phyloP scores from a whole-genome alignment of 768 basidiomycete species.

The Arthromyces matolae region DNA sequence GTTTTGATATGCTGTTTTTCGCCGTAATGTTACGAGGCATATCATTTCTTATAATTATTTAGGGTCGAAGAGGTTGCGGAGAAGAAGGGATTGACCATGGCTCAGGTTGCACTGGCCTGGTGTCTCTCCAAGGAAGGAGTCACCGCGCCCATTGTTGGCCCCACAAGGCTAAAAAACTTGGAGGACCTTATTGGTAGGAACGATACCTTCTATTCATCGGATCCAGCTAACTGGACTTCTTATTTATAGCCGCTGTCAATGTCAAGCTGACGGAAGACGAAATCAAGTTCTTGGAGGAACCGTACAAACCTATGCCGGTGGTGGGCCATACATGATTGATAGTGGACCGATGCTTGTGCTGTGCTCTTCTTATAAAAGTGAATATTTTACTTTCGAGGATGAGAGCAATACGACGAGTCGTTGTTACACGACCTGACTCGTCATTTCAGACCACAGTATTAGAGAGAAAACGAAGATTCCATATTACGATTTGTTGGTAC shows the following conservation, averaged over 20 bases:
- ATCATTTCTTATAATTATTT: not conserved
- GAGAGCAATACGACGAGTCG: too few relatives aligned
- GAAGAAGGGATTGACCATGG: conserved; percentile 50
- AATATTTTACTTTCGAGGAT: too few relatives aligned
- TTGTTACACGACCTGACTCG: too few relatives aligned
- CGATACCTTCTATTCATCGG: not conserved
- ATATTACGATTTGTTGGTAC: too few relatives aligned
- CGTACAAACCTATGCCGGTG: conserved; percentile 44
- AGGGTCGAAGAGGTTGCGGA: conserved; percentile 57
- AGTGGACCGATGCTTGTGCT: too few relatives aligned
- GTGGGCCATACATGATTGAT: conserved; percentile 41
- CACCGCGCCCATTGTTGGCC: conserved; percentile 57
- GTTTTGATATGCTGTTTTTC: too few relatives aligned
- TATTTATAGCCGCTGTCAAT: conserved; percentile 36
- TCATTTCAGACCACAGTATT: too few relatives aligned
- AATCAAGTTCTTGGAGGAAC: conserved; percentile 50
- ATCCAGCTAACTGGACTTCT: not conserved
- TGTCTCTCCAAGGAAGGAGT: conserved; percentile 43
- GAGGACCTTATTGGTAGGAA: conserved; percentile 45
- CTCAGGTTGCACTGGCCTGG: conserved; percentile 56
- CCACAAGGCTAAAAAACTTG: conserved; percentile 48
- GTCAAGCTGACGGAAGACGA: conserved; percentile 54
- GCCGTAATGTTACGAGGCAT: too few relatives aligned
- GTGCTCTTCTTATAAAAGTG: too few relatives aligned
- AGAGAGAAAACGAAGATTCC: too few relatives aligned